Percentiles rank a stretch among this genome's conserved stretches.
phyloP scores from a whole-genome alignment of 768 basidiomycete species.

The Asterophora lycoperdoides region DNA sequence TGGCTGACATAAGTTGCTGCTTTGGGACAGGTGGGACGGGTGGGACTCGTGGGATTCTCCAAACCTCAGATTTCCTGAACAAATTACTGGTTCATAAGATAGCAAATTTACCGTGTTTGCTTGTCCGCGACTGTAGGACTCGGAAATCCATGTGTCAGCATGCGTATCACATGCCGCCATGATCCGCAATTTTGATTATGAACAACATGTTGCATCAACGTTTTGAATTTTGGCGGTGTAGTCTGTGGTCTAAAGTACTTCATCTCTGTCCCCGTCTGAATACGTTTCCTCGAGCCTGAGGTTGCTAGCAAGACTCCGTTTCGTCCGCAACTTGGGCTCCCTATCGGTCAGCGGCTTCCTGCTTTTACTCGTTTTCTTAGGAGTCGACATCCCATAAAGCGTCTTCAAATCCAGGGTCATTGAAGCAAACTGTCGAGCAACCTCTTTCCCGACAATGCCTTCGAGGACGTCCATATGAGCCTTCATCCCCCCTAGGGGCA shows the following conservation, averaged over 20 bases:
- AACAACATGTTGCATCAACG: too few relatives aligned
- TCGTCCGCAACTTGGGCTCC: not conserved
- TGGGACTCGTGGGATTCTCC: too few relatives aligned
- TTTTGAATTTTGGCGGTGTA: too few relatives aligned
- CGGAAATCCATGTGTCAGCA: too few relatives aligned
- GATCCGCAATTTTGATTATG: too few relatives aligned
- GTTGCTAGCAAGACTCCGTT: slow-evolving; percentile 5
- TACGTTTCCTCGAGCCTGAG: slow-evolving; percentile 3
- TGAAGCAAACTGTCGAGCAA: slow-evolving; percentile 28
- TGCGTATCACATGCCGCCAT: too few relatives aligned
- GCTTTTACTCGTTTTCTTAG: not conserved
- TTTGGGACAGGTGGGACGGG: too few relatives aligned
- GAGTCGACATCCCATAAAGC: slow-evolving; percentile 11
- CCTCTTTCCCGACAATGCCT: slow-evolving; percentile 28
- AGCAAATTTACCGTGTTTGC: too few relatives aligned
- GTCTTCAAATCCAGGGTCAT: slow-evolving; percentile 19
- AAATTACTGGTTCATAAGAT: too few relatives aligned
- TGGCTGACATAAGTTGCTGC: too few relatives aligned
- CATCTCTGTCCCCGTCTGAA: slow-evolving; percentile 10
- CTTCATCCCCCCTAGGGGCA: slow-evolving; percentile 30
- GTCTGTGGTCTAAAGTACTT: slow-evolving; percentile 14
- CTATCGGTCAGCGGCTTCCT: not conserved
- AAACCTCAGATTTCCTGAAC: too few relatives aligned
- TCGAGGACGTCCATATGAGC: slow-evolving; percentile 38
- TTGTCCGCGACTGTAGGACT: too few relatives aligned